Evolutionary conservation across 768 basidiomycete genomes (phyloP).

Genomic region (Auriscalpium vulgare): DNA sequence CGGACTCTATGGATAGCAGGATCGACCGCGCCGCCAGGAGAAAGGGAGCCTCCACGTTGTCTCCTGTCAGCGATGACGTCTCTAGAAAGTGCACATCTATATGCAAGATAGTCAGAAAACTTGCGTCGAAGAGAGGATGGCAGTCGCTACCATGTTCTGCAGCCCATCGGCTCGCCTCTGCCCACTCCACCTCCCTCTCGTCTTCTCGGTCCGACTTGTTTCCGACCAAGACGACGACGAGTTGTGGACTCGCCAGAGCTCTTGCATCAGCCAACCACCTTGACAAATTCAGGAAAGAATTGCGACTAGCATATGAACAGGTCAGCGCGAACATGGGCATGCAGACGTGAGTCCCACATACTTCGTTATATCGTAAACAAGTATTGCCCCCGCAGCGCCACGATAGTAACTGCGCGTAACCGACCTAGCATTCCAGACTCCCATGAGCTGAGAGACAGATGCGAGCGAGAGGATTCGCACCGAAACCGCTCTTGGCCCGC

Average conservation of each 20-base stretch:
- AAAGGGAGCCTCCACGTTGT: constrained; percentile 94
- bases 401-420: constrained; percentile 95
- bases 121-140: neutral
- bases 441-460: constrained; percentile 9
- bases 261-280: constrained; percentile 92
- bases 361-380: constrained; percentile 90
- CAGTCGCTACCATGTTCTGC: constrained; percentile 74
- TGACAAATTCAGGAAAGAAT: constrained; percentile 75
- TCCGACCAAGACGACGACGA: constrained; percentile 86
- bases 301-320: constrained; percentile 47
- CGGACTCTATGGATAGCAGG: constrained; percentile 85
- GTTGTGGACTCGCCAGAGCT: constrained; percentile 85
- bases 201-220: constrained; percentile 95
- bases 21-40: constrained; percentile 80
- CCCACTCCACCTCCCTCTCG: constrained; percentile 91
- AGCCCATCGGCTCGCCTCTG: constrained; percentile 93
- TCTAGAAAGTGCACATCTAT: constrained; percentile 91
- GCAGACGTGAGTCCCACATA: constrained; percentile 34
- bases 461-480: constrained; percentile 29
- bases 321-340: constrained; percentile 6
- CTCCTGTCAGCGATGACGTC: constrained; percentile 84
- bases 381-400: constrained; percentile 84
- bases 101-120: neutral
- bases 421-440: constrained; percentile 39
- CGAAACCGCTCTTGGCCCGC: constrained; percentile 95